Percentiles rank a stretch among this genome's conserved stretches.
Conservation (phyloP, 805 yeast species). For the Sugiyamaella boreocaroliniensis region DNA sequence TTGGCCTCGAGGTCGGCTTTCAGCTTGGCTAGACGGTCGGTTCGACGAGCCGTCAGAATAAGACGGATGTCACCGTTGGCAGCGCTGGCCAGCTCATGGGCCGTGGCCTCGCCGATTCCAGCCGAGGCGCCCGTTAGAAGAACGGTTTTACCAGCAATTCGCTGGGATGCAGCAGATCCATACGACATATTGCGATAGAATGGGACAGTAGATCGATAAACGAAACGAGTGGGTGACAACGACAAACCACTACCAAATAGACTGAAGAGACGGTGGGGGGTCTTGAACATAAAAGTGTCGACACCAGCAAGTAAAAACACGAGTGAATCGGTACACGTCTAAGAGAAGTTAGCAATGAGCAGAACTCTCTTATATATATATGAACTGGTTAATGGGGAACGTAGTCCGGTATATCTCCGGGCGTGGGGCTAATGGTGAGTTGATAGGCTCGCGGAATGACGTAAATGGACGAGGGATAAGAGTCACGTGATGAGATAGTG, state of each 20-base stretch:
- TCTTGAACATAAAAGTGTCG: background rate
- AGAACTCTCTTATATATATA: too few species aligned
- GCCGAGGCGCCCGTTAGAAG: conserved; percentile 95
- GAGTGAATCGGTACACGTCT: too few species aligned
- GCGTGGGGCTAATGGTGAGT: too few species aligned
- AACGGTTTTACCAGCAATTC: conserved; percentile 71
- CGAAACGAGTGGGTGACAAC: background rate
- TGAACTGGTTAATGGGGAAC: too few species aligned
- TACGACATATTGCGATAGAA: conserved; percentile 30
- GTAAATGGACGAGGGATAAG: too few species aligned
- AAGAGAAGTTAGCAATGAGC: too few species aligned
- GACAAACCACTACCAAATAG: background rate
- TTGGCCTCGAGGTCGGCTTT: conserved; percentile 40
- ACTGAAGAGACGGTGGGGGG: background rate
- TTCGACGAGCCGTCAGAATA: conserved; percentile 72
- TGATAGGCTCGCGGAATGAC: too few species aligned
- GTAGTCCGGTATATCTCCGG: too few species aligned
- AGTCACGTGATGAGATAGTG: too few species aligned
- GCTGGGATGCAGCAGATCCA: conserved; percentile 68
- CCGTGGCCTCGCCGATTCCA: conserved; percentile 93
- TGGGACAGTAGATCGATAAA: background rate
- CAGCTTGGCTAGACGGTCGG: conserved; percentile 49
- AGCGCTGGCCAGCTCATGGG: conserved; percentile 74
- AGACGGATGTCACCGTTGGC: conserved; percentile 65
- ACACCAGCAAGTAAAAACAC: too few species aligned